phyloP scores from a whole-genome alignment of 1,284 basidiomycete genomes.

The Trichosporon asahii region DNA sequence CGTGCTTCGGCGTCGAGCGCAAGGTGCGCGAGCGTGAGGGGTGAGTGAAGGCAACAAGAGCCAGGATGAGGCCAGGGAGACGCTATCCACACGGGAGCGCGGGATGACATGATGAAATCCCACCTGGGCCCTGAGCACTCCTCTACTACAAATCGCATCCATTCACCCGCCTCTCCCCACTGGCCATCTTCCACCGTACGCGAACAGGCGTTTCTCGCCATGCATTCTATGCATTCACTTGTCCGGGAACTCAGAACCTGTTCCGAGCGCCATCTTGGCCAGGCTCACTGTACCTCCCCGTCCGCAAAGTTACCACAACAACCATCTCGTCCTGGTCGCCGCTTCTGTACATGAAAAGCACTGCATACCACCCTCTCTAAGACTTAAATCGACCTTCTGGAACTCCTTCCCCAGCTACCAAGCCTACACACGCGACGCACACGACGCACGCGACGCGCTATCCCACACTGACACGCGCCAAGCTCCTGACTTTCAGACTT shows the following conservation, averaged over 20 bases:
- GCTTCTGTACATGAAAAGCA: background rate
- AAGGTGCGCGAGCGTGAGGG: too few relatives aligned
- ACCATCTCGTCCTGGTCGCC: background rate
- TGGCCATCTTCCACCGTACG: background rate
- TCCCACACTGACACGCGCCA: background rate
- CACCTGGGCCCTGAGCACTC: background rate
- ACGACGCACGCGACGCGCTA: background rate
- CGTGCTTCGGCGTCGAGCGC: background rate
- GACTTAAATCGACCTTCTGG: background rate
- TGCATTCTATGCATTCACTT: background rate
- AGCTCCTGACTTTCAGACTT: background rate
- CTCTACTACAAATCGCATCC: background rate
- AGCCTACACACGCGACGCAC: background rate
- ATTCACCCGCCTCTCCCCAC: background rate
- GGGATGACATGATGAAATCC: conserved; percentile 5
- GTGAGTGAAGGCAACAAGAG: background rate
- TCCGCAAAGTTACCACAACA: background rate
- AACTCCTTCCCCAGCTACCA: background rate
- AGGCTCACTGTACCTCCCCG: background rate
- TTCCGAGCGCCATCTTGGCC: background rate
- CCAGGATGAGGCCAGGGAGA: background rate
- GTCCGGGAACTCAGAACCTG: too few relatives aligned
- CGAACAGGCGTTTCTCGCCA: background rate
- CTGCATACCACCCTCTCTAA: background rate
- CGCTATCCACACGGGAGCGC: conserved; percentile 7